Evolutionary conservation across 345 rosid genomes (phyloP), one percentile per base, ranked within the genome.

Genomic region (Sapria himalayana): DNA sequence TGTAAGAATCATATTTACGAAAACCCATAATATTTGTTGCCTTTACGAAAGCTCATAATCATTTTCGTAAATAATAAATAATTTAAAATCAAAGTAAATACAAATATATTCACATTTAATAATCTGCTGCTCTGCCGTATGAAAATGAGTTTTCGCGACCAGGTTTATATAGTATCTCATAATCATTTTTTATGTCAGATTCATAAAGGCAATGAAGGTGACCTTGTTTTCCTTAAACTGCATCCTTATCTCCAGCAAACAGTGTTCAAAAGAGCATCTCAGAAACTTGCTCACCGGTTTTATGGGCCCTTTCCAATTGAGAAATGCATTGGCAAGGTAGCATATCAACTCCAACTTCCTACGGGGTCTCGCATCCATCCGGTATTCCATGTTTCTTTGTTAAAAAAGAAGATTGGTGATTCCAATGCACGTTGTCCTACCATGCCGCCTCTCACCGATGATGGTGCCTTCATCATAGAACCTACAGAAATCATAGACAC

Each of bases 191-290:
- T n/a, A n/a, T n/a, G n/a, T n/a, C 45, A 22, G 32, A 41, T 15
- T 15, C 43, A 11, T 11, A 41, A 13, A 4, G 45, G 4, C 31
- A 4, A 41, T 2, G 29, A 41, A 23, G 45, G 29, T 11, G 32
- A 41, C 13, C 13, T 3, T 7, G 45, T 41, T 3, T 41, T 21
- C 13, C 22, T 41, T n/a, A 22, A 24, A 21, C n/a, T n/a, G n/a
- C n/a, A n/a, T n/a, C n/a, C n/a, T n/a, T n/a, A n/a, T n/a, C n/a
- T n/a, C n/a, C n/a, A 41, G 4, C 45, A 21, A 7, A 15, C 45
- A 6, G 45, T 41, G 5, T 41, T 41, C 17, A n/a, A 23, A 4
- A 15, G 45, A n/a, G 9, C 45, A n/a, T 41, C 45, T n/a, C 29
- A 41, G 13, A 41, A 41, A 23, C 32, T 41, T 2, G 29, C 31